These are phyloP conservation scores for Aspergillus clavatus DNA, from an alignment of 2,329 filamentous ascomycete genomes.

Conservation along the genomic window DNA sequence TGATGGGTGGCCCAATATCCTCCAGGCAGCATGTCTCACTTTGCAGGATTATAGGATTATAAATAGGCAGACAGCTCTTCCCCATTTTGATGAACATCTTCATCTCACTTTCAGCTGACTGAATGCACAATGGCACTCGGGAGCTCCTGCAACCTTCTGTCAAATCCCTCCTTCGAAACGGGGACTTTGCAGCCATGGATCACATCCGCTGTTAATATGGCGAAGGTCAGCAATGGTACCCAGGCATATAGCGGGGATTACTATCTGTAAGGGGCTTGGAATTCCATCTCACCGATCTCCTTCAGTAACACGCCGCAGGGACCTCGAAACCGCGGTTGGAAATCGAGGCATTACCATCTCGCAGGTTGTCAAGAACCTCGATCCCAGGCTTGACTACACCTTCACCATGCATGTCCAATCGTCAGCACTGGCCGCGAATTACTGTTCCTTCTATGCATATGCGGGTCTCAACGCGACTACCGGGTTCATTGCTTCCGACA, in stretches of 20 bases:
- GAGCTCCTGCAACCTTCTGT: constrained; percentile 15
- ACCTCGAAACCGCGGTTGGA: constrained; percentile 18
- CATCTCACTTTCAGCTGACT: neutral
- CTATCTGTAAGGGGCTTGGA: constrained; percentile 20
- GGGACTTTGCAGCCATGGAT: constrained; percentile 18
- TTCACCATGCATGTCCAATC: constrained; percentile 15
- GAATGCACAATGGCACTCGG: constrained; percentile 13
- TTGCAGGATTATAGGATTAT: neutral
- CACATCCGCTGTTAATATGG: constrained; percentile 16
- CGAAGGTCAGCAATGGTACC: constrained; percentile 14
- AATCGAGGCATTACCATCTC: constrained; percentile 19
- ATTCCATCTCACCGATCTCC: no score
- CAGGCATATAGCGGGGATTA: constrained; percentile 16
- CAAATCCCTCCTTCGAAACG: constrained; percentile 22
- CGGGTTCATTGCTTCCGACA: constrained; percentile 8
- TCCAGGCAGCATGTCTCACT: neutral
- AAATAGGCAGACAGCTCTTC: no score
- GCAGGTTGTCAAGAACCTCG: constrained; percentile 13
- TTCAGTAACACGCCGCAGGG: constrained; percentile 2
- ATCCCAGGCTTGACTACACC: constrained; percentile 12
- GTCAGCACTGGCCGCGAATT: constrained; percentile 6
- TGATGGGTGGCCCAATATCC: neutral
- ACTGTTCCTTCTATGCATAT: constrained; percentile 16
- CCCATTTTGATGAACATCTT: neutral
- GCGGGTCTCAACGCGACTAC: constrained; percentile 15